These are phyloP conservation scores for Tagetes erecta DNA, from an alignment of 129 eudicot genomes.

Conservation along the genomic window DNA sequence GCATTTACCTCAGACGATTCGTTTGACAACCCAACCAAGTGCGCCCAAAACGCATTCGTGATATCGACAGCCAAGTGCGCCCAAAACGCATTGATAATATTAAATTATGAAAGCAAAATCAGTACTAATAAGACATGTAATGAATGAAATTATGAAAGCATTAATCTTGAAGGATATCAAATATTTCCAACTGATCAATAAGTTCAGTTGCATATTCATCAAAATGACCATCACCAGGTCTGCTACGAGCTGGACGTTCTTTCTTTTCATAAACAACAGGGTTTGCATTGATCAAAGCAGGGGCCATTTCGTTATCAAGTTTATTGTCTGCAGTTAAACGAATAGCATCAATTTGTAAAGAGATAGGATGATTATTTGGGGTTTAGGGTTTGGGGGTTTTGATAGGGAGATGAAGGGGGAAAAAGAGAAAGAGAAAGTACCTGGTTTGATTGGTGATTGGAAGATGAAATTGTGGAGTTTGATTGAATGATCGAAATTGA, in stretches of 20 bases:
- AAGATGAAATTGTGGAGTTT: not conserved
- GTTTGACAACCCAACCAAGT: too few species aligned
- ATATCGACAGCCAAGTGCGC: too few species aligned
- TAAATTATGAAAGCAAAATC: too few species aligned
- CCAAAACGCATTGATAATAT: too few species aligned
- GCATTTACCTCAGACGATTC: too few species aligned
- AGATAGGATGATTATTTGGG: not conserved
- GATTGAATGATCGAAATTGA: not conserved
- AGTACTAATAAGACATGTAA: not conserved
- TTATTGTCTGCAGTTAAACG: constrained; percentile 16
- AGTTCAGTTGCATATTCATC: constrained; percentile 72
- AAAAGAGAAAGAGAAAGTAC: not conserved
- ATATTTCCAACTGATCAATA: constrained; percentile 80
- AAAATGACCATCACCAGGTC: constrained; percentile 37
- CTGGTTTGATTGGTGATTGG: not conserved
- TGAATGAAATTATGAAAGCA: not conserved
- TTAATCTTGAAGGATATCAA: constrained; percentile 69
- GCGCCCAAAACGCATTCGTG: too few species aligned
- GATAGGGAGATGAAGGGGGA: not conserved
- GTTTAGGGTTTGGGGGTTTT: not conserved
- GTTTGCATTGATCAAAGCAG: constrained; percentile 76
- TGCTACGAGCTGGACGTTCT: constrained; percentile 66
- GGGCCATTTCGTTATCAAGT: constrained; percentile 43
- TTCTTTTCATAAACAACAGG: constrained; percentile 77
- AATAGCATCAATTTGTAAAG: not conserved